A percentile compares a stretch with the other conserved stretches of the same genome.
Evolutionary conservation across 129 eudicot genomes (phyloP).

Genomic region (Flaveria brownii): DNA sequence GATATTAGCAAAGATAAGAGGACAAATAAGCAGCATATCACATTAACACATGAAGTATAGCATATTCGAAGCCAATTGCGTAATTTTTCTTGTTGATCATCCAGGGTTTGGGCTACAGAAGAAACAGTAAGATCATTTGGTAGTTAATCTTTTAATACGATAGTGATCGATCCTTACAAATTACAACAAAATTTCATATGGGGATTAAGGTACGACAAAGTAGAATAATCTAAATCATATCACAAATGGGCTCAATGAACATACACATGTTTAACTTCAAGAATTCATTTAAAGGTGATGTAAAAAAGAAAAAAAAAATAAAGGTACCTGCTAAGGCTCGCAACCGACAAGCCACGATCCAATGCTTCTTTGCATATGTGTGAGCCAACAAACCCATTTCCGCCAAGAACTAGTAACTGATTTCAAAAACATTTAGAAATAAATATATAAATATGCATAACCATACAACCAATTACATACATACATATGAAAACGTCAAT

Average conservation of each 20-base stretch:
- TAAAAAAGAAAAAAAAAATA: not conserved
- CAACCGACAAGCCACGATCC: constrained; percentile 73
- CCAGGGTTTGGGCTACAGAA: not conserved
- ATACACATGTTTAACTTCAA: not conserved
- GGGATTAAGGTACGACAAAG: not conserved
- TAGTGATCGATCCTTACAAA: not conserved
- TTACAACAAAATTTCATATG: not conserved
- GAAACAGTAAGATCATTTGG: constrained; percentile 6
- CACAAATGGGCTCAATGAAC: constrained; percentile 26
- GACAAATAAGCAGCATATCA: constrained; percentile 1
- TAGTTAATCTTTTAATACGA: not conserved
- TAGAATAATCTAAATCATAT: not conserved
- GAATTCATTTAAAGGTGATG: not conserved
- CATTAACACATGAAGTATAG: not conserved
- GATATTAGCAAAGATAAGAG: not conserved
- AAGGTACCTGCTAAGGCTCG: constrained; percentile 90
- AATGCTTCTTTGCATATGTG: constrained; percentile 90
- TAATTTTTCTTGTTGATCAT: not conserved
- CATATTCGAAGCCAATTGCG: not conserved
- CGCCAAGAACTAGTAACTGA: constrained; percentile 92
- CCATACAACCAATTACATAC: not conserved
- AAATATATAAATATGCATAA: not conserved
- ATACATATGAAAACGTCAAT: not conserved
- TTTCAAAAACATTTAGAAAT: constrained; percentile 18
- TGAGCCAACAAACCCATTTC: constrained; percentile 97